Base-by-base conservation (phyloP, 2,329 filamentous ascomycete genomes). In the Colletotrichum simmondsii region DNA sequence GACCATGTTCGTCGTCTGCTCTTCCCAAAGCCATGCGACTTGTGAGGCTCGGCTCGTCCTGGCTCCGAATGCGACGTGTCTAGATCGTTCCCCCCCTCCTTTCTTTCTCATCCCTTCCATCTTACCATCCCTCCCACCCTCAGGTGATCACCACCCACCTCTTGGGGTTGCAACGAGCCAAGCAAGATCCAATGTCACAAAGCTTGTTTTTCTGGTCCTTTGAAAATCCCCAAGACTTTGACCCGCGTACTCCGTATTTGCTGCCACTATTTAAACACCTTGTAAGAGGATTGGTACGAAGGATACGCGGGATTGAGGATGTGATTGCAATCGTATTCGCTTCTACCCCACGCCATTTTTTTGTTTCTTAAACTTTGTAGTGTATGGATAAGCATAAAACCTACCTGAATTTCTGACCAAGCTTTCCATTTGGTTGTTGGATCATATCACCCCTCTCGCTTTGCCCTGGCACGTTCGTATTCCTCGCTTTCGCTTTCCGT, bases 1-100 rank as follows among this genome's bases (percentile, higher is more conserved):
- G 60, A 65, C 49, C 49, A 49, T 65, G 66, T 59, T 59, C 46
- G 19, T 28, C 16, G 30, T 70, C 19, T 37, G 19, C 4, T 37
- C 35, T 10, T 53, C 22, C 12, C 14, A 14, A 35, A 35, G 28
- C 7, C 35, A 12, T 49, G 16, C 19, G 12, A 30, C 53, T 49
- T 57, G 46, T 30, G 42, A 57, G 28, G 49, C 24, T 56, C 35
- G 59, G 66, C 66, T 63, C 58, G 30, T 58, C 19, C 30, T 65
- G 24, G 35, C 5, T 11, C 63, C 24, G 30, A 14, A 22, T 37
- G 37, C 32, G 22, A 53, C 19, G 19, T 42, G 37, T 14, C 37
- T 1, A 42, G 37, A 42, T 42, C 37, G 37, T 42, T 42, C 12
- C 35, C 35, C 10, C 14, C 14, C 12, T 14, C 35, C 10, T 30